Conservation (phyloP, 441 rosid genomes). For the Erysimum pusillum region DNA sequence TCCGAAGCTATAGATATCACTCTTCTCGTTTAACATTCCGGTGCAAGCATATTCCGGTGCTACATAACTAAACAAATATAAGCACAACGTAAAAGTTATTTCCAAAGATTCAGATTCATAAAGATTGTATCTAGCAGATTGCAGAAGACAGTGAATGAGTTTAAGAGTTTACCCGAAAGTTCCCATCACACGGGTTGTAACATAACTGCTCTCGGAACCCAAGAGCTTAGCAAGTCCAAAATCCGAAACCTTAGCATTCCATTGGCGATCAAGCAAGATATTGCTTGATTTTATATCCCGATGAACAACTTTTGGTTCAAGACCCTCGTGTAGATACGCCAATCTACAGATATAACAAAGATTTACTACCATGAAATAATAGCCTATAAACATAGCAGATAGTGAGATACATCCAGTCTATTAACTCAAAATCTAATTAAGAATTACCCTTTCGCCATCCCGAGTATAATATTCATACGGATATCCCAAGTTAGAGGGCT, state of each 20-base stretch:
- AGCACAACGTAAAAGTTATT: not conserved
- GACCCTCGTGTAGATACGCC: constrained; percentile 98
- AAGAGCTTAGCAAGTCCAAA: constrained; percentile 97
- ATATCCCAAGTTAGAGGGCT: constrained; percentile 94
- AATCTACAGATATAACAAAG: constrained; percentile 55
- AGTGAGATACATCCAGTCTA: not conserved
- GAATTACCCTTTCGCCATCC: constrained; percentile 88
- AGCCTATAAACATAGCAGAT: constrained; percentile 5
- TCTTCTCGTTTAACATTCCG: constrained; percentile 97
- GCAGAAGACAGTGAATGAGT: constrained; percentile 1
- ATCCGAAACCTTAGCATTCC: constrained; percentile 94
- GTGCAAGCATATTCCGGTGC: constrained; percentile 99
- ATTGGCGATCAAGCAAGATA: constrained; percentile 87
- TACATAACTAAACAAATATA: constrained; percentile 65
- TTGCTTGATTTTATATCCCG: constrained; percentile 92
- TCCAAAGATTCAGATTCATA: not conserved
- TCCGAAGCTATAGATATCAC: constrained; percentile 95
- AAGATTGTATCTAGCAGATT: not conserved
- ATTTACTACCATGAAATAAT: not conserved
- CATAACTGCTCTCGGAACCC: constrained; percentile 84
- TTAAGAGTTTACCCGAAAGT: constrained; percentile 73
- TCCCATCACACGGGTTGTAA: constrained; percentile 98
- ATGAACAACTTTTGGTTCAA: constrained; percentile 97
- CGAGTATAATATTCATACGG: constrained; percentile 84
- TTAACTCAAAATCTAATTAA: not conserved